These are phyloP conservation scores for Pleurotus tuber-regium DNA, from an alignment of 768 basidiomycete species.

Conservation along the genomic window DNA sequence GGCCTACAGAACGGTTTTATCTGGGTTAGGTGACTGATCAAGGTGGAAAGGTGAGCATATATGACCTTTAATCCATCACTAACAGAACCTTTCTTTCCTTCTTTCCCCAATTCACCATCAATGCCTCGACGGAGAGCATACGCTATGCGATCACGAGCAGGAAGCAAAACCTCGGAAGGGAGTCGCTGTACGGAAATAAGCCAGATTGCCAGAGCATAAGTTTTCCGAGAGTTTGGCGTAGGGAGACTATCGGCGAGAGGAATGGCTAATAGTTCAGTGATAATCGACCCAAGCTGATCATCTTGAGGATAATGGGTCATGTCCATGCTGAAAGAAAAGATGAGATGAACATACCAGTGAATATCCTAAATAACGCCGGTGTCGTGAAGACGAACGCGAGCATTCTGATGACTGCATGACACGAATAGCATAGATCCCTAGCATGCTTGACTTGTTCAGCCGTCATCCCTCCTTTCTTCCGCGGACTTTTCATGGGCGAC, in stretches of 20 bases:
- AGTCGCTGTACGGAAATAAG: constrained; percentile 71
- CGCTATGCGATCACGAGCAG: constrained; percentile 65
- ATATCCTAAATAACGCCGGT: constrained; percentile 57
- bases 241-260: constrained; percentile 68
- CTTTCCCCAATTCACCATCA: constrained; percentile 82
- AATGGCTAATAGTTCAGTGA: constrained; percentile 67
- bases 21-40: constrained; percentile 13
- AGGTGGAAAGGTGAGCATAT: constrained; percentile 12
- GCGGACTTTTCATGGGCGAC: constrained; percentile 68
- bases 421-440: constrained; percentile 73
- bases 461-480: constrained; percentile 59
- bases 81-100: constrained; percentile 83
- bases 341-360: constrained; percentile 47
- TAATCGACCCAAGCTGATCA: constrained; percentile 52
- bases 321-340: constrained; percentile 12
- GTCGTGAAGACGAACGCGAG: constrained; percentile 59
- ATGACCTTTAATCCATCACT: constrained; percentile 76
- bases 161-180: constrained; percentile 55
- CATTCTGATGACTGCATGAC: constrained; percentile 67
- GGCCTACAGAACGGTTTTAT: no score
- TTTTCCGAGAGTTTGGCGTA: constrained; percentile 85
- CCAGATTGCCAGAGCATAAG: constrained; percentile 75
- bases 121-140: constrained; percentile 73
- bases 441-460: constrained; percentile 79
- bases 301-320: constrained; percentile 35